Conservation (phyloP, 2,329 filamentous ascomycete genomes). For the Tolypocladium amazonense region DNA sequence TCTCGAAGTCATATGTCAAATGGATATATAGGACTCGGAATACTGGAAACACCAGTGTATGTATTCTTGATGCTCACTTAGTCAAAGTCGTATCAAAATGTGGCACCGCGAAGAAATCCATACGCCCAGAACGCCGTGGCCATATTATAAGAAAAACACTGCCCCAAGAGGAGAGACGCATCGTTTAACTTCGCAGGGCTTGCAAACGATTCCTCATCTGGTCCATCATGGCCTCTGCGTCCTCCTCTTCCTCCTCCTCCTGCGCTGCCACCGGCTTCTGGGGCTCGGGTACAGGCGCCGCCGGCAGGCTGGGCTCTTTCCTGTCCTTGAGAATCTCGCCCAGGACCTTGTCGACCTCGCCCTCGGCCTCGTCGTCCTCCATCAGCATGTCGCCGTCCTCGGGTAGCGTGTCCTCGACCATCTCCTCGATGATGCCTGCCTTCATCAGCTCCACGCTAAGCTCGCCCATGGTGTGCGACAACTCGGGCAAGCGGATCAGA, state of each 20-base stretch:
- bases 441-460: slow-evolving; percentile 80
- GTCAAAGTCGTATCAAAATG: neutral
- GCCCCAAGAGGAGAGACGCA: neutral
- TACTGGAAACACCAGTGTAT: neutral
- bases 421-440: slow-evolving; percentile 95
- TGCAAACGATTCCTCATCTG: slow-evolving; percentile 90
- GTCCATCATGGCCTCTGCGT: slow-evolving; percentile 81
- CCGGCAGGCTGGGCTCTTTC: slow-evolving; percentile 48
- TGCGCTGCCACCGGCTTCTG: slow-evolving; percentile 40
- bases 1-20: neutral
- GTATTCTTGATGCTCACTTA: neutral
- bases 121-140: neutral
- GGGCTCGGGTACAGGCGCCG: slow-evolving; percentile 43
- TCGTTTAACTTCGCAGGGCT: slow-evolving; percentile 72
- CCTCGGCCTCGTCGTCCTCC: slow-evolving; percentile 65
- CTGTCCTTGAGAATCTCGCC: slow-evolving; percentile 82
- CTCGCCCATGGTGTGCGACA: slow-evolving; percentile 83
- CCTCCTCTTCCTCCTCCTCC: slow-evolving; percentile 73
- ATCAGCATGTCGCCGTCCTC: slow-evolving; percentile 60
- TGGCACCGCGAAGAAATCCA: neutral
- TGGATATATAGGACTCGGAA: neutral
- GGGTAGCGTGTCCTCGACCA: slow-evolving; percentile 82
- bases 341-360: slow-evolving; percentile 85
- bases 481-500: slow-evolving; percentile 71
- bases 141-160: neutral